These are phyloP conservation scores for Jamesozyma gamospora DNA, from an alignment of 805 yeast species.

Conservation along the genomic window DNA sequence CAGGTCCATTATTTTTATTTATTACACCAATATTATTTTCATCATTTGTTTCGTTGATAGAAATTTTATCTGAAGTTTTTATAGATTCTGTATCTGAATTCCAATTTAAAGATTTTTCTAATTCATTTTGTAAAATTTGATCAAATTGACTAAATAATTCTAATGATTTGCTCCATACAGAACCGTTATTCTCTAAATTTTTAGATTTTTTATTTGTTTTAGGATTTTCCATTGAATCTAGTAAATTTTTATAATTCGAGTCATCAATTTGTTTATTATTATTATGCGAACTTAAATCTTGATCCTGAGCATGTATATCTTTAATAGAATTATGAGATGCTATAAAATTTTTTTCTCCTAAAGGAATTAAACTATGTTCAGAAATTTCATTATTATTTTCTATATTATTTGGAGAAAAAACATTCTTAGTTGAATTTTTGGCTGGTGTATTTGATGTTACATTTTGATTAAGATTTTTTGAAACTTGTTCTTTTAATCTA, in stretches of 20 bases:
- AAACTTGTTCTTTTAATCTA: constrained; percentile 28
- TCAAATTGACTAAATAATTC: constrained; percentile 59
- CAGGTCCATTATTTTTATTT: background rate
- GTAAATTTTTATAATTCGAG: background rate
- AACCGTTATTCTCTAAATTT: constrained; percentile 10
- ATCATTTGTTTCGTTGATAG: background rate
- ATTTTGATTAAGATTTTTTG: constrained; percentile 11
- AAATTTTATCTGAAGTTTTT: background rate
- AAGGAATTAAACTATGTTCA: background rate
- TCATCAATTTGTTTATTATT: background rate
- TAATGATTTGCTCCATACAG: constrained; percentile 45
- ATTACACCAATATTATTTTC: background rate
- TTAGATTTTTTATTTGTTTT: background rate
- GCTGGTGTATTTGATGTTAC: background rate
- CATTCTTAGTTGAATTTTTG: background rate
- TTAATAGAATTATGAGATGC: no score
- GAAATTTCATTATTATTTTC: background rate
- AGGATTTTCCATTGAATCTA: background rate
- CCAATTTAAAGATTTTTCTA: constrained; percentile 42
- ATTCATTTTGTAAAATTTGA: constrained; percentile 52
- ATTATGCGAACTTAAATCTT: no score
- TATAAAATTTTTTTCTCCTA: no score
- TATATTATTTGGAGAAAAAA: background rate
- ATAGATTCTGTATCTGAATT: constrained; percentile 17
- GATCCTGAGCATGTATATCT: no score